Conservation (phyloP, 768 basidiomycete species). For the Omphalotus guepiniiformis region DNA sequence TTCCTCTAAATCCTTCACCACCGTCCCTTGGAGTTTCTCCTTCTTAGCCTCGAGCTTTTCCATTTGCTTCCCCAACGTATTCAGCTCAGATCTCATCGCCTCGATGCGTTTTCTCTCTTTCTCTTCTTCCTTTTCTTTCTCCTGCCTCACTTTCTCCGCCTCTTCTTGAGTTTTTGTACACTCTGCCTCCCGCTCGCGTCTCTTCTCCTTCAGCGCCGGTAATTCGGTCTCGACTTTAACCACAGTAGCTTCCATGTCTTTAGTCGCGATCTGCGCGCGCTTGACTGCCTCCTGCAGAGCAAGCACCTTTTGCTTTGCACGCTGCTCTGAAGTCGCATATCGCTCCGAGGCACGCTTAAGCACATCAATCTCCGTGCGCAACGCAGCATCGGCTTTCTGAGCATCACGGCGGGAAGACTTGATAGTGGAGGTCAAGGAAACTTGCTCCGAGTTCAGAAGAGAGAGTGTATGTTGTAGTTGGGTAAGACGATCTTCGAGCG, state of each 20-base stretch:
- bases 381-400: slow-evolving; percentile 76
- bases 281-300: slow-evolving; percentile 88
- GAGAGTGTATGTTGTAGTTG: slow-evolving; percentile 69
- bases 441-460: slow-evolving; percentile 59
- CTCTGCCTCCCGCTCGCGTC: slow-evolving; percentile 37
- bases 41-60: slow-evolving; percentile 64
- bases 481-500: slow-evolving; percentile 61
- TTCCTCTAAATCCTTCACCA: slow-evolving; percentile 64
- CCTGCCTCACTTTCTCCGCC: slow-evolving; percentile 5
- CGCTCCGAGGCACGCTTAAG: slow-evolving; percentile 84
- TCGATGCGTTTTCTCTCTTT: slow-evolving; percentile 53
- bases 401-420: slow-evolving; percentile 77
- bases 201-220: slow-evolving; percentile 34
- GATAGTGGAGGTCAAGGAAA: slow-evolving; percentile 60
- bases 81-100: slow-evolving; percentile 53
- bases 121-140: slow-evolving; percentile 33
- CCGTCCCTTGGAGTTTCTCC: slow-evolving; percentile 58
- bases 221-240: slow-evolving; percentile 42
- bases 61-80: slow-evolving; percentile 50
- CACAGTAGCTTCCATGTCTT: slow-evolving; percentile 42
- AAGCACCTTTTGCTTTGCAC: slow-evolving; percentile 82
- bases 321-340: slow-evolving; percentile 63
- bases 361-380: slow-evolving; percentile 80
- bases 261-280: slow-evolving; percentile 58
- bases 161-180: slow-evolving; percentile 38